Base-by-base conservation (phyloP, 495 filamentous ascomycete genomes). In the Xylaria longipes region DNA sequence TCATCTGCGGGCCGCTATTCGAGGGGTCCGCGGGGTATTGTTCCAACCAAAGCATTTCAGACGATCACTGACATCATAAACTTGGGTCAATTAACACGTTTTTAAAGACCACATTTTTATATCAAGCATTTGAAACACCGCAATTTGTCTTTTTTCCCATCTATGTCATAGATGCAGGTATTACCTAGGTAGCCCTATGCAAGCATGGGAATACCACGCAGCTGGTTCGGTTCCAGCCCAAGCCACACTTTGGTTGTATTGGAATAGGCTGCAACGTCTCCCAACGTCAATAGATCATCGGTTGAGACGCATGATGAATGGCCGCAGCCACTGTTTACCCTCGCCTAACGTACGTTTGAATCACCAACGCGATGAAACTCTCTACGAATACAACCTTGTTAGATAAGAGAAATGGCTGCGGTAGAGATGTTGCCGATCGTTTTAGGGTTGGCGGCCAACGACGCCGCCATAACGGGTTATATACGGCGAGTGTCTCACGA, bases 31-130 rank as follows among this genome's bases (percentile, higher is more conserved):
- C 63, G 63, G 45, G 45, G 45, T 65, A 60, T 15, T 60, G 17
- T 29, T 37, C 22, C 31, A 37, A n/a, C 57, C 33, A 7, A 65
- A 56, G 25, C 52, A 41, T 20, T 56, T 29, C 35, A 68, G 65
- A 56, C 17, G 65, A 68, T 68, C 65, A 17, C 50, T 68, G 65
- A 68, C 65, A 68, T 68, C 65, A 68, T 68, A 50, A 48, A 2
- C 45, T 50, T 65, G 8, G 8, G 63, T 65, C 45, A 37, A 65
- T 52, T 37, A 20, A 52, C 45, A 33, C 45, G 45, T 6, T 20
- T 31, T 48, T 52, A 7, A 5, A 0, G 11, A 31, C 33, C 25
- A n/a, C 29, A 7, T 7, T 27, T 65, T 65, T 20, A 52, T n/a
- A 29, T 29, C 25, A 52, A 22, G 43, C 20, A 25, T 37, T 25